Conservation (phyloP, 495 filamentous ascomycete genomes). For the Rhypophila decipiens region DNA sequence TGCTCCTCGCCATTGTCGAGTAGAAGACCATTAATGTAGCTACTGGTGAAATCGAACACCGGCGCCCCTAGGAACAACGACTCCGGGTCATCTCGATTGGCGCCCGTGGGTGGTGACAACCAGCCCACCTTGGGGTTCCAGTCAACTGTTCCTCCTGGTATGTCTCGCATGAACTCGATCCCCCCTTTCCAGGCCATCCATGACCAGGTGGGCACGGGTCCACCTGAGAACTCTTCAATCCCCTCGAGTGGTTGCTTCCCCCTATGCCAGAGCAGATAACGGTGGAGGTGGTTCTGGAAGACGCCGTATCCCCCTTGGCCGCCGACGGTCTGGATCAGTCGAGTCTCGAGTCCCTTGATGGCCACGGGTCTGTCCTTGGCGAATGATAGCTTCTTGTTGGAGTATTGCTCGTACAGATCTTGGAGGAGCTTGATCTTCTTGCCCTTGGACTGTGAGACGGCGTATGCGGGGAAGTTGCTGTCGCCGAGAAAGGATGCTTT, state of each 20-base stretch:
- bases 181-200: slow-evolving; percentile 19
- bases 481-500: slow-evolving; percentile 11
- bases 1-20: neutral
- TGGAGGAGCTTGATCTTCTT: slow-evolving; percentile 19
- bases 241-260: slow-evolving; percentile 1
- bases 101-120: neutral
- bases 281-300: slow-evolving; percentile 9
- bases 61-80: neutral
- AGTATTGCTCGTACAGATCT: slow-evolving; percentile 18
- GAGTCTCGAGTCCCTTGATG: slow-evolving; percentile 15
- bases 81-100: neutral
- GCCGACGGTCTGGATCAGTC: slow-evolving; percentile 12
- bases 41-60: neutral
- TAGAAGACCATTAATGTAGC: neutral
- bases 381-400: slow-evolving; percentile 11
- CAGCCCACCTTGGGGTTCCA: slow-evolving; percentile 1
- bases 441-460: slow-evolving; percentile 12
- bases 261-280: slow-evolving; percentile 15
- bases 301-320: slow-evolving; percentile 12
- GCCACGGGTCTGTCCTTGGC: slow-evolving; percentile 16
- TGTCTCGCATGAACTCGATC: slow-evolving; percentile 10
- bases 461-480: slow-evolving; percentile 7
- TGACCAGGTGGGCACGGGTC: slow-evolving; percentile 20
- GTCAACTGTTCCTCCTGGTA: neutral
- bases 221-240: slow-evolving; percentile 11